Base-by-base conservation (phyloP, 225 moss, liverwort and hornwort species). In the Pseudoscleropodium purum region DNA sequence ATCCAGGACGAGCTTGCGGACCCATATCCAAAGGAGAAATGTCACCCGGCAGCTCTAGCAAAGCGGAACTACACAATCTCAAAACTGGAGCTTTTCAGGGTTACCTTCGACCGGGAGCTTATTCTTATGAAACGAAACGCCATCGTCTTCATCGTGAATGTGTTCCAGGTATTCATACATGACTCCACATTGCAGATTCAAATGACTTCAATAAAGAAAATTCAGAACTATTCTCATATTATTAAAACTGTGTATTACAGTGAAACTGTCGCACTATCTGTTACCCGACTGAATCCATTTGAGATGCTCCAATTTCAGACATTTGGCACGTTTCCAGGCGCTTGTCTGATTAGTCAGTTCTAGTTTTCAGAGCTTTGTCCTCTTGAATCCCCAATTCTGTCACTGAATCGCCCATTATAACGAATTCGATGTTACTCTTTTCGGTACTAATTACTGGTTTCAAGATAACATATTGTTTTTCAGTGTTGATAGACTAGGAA, bases 61-160 rank as follows among this genome's bases (percentile, higher is more conserved):
- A 94, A 92, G 78, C 43, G 95, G 72, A 90, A 86, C n/a, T 95
- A 87, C 25, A 79, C 92, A 6, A 82, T 96, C 37, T 90, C 96
- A 5, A 91, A 89, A 16, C 7, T 62, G 66, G 93, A 95, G 85
- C 94, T 96, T 19, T 89, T 98, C 63, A 93, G 88, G 67, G 90
- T 94, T 70, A 98, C 95, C 90, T 96, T 96, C 79, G 70, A 90
- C 5, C 93, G 92, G 84, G 97, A 98, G 73, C 36, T 86, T 63
- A 81, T 95, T 62, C 95, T 97, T 4, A 90, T 93, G 91, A 91
- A 90, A 83, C 93, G 96, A 61, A 93, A 96, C 45, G 33, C 91
- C 61, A 80, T 89, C 66, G 91, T 94, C 27, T 91, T 92, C 85
- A 69, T 91, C 83, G 91, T 95, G 56, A 97, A 96, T 83, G 73